Percentiles rank a stretch among this genome's conserved stretches.
These are phyloP conservation scores for Detonula confervacea DNA, from an alignment of 352 stramenopile genomes.

Conservation along the genomic window DNA sequence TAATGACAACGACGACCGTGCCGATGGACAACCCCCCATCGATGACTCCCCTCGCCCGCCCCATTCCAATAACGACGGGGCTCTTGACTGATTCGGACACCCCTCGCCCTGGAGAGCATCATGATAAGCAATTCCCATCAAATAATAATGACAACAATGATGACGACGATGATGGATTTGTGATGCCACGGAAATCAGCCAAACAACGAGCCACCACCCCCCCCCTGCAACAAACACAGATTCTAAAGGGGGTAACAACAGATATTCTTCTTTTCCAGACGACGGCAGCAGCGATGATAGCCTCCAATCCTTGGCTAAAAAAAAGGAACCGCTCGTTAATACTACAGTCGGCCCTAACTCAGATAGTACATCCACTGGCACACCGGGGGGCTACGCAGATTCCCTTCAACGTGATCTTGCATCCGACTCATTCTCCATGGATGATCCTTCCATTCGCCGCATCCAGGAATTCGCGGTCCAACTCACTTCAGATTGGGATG, in stretches of 20 bases:
- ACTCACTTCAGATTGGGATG: background rate
- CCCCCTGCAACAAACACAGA: background rate
- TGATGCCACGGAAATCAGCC: no score
- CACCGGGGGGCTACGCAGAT: background rate
- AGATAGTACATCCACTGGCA: no score
- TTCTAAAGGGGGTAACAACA: background rate
- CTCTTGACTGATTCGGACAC: background rate
- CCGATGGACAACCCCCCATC: no score
- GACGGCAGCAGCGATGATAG: no score
- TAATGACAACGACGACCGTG: no score
- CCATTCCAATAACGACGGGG: background rate
- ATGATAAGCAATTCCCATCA: background rate
- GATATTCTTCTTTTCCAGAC: no score
- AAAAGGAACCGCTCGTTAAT: no score
- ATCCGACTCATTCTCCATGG: background rate
- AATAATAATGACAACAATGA: background rate
- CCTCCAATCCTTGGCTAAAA: no score
- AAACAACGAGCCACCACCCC: background rate
- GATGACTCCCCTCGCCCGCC: background rate
- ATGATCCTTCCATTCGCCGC: background rate
- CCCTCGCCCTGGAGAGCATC: background rate
- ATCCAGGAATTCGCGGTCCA: background rate
- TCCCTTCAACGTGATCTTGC: background rate
- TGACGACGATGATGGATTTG: background rate
- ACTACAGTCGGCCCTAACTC: no score